A percentile compares a stretch with the other conserved stretches of the same genome.
Evolutionary conservation across 2,329 filamentous ascomycete species (phyloP).

Genomic region (Cadophora sp.): DNA sequence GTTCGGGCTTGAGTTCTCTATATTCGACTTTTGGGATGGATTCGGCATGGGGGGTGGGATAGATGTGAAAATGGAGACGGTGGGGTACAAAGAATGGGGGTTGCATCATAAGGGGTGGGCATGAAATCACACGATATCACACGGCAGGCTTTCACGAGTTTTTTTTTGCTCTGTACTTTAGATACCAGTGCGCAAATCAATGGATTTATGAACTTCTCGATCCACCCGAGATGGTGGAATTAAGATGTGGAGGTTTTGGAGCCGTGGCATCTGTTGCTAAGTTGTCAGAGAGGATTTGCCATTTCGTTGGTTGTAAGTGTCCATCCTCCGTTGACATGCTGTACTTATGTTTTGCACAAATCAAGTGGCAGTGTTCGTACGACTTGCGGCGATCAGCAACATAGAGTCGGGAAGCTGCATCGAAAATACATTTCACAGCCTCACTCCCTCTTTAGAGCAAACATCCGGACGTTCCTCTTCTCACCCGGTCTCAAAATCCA

Average conservation of each 20-base stretch:
- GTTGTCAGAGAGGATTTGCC: too few relatives aligned
- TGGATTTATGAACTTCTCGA: not conserved
- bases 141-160: conserved; percentile 18
- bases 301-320: too few relatives aligned
- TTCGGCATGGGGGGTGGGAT: conserved; percentile 12
- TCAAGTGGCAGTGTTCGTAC: too few relatives aligned
- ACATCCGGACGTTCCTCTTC: too few relatives aligned
- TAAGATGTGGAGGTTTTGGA: not conserved
- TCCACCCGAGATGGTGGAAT: not conserved
- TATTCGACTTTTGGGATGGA: not conserved
- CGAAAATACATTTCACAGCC: too few relatives aligned
- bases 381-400: too few relatives aligned
- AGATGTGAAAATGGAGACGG: conserved; percentile 12
- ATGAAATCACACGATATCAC: conserved; percentile 15
- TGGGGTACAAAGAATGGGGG: conserved; percentile 5
- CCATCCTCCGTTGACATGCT: too few relatives aligned
- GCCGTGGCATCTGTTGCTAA: too few relatives aligned
- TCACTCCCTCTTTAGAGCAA: too few relatives aligned
- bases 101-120: conserved; percentile 6
- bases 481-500: too few relatives aligned
- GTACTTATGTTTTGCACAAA: too few relatives aligned
- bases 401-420: too few relatives aligned
- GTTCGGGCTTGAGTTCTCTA: not conserved
- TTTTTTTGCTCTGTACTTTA: conserved; percentile 8
- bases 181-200: conserved; percentile 8